Conservation (phyloP, 202 grass and related monocot species). For the Hordeum pubiflorum region DNA sequence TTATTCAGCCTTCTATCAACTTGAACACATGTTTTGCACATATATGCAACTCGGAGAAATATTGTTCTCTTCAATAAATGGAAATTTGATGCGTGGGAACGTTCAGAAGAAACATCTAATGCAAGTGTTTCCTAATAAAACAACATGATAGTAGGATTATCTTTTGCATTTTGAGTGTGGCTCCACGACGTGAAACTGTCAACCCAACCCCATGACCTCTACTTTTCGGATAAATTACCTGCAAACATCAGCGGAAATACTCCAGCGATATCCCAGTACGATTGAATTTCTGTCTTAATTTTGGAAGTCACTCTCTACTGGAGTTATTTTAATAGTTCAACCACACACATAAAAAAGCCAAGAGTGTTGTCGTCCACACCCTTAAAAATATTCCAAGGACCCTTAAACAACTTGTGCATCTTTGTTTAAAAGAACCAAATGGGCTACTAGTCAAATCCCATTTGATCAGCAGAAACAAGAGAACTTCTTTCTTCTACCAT, state of each 20-base stretch:
- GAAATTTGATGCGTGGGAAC: not conserved
- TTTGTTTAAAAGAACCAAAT: not conserved
- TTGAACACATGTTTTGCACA: slow-evolving; percentile 2
- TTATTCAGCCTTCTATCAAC: not conserved
- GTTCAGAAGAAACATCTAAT: not conserved
- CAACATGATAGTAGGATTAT: not conserved
- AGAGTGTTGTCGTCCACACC: not conserved
- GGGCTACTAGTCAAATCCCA: slow-evolving; percentile 1
- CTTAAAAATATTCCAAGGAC: not conserved
- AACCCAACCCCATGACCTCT: not conserved
- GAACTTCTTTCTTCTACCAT: not conserved
- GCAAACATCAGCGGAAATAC: not conserved
- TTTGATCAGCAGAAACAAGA: not conserved
- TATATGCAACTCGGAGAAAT: not conserved
- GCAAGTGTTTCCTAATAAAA: not conserved
- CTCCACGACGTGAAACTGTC: not conserved
- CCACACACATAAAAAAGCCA: not conserved
- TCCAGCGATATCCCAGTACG: not conserved
- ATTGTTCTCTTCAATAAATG: not conserved
- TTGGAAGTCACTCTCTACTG: not conserved
- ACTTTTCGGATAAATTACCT: not conserved
- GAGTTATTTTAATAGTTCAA: not conserved
- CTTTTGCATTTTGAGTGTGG: not conserved
- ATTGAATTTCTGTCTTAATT: not conserved
- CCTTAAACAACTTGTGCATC: not conserved